These are phyloP conservation scores for Lentinula sp. DNA, from an alignment of 768 basidiomycete species.

Conservation along the genomic window DNA sequence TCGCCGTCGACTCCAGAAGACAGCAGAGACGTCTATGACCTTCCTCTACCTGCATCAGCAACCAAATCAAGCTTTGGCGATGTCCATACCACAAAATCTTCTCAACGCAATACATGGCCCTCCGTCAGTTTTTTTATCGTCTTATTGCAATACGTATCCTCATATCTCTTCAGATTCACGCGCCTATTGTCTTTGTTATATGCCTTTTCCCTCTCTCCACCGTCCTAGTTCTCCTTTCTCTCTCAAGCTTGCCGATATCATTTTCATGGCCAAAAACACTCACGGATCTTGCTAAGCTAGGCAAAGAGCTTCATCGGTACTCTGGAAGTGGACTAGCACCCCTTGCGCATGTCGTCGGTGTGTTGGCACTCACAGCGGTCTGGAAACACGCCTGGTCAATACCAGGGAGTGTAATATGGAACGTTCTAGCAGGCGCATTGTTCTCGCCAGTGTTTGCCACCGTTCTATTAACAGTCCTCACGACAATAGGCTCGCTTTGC, in stretches of 20 bases:
- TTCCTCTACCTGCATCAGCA: constrained; percentile 52
- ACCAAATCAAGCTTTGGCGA: constrained; percentile 37
- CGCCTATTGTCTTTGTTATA: constrained; percentile 55
- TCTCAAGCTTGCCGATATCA: constrained; percentile 62
- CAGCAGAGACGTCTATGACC: constrained; percentile 36
- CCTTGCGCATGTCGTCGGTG: constrained; percentile 72
- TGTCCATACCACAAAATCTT: constrained; percentile 31
- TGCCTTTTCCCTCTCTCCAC: constrained; percentile 69
- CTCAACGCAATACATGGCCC: constrained; percentile 19
- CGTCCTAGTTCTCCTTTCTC: constrained; percentile 34
- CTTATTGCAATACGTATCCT: constrained; percentile 25
- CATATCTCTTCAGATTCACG: constrained; percentile 24
- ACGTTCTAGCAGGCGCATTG: constrained; percentile 28
- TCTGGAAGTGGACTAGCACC: constrained; percentile 63
- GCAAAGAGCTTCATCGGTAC: constrained; percentile 73
- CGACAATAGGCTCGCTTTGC: constrained; percentile 79
- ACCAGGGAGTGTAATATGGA: constrained; percentile 91
- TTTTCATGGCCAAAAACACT: constrained; percentile 80
- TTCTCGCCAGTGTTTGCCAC: constrained; percentile 65
- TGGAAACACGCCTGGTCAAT: constrained; percentile 99
- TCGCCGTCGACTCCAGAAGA: constrained; percentile 40
- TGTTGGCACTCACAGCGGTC: constrained; percentile 76
- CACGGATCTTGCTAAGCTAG: constrained; percentile 70
- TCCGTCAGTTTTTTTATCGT: constrained; percentile 7
- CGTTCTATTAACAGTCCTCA: constrained; percentile 74